Evolutionary conservation across 2,329 filamentous ascomycete species (phyloP).

Genomic region (Alternaria solani): DNA sequence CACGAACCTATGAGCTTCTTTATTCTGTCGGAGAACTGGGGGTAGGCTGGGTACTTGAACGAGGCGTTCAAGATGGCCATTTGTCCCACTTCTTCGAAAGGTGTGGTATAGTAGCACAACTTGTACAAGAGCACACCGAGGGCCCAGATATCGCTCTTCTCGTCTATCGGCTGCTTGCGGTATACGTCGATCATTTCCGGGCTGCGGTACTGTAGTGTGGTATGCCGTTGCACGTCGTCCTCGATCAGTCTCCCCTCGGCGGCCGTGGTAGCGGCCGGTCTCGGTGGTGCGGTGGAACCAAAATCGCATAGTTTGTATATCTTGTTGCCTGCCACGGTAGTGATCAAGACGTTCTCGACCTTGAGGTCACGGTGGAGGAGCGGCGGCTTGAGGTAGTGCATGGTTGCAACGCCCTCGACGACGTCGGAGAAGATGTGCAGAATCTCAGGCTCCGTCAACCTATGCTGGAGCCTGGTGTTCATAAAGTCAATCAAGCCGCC

Average conservation of each 20-base stretch:
- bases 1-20: slow-evolving; percentile 86
- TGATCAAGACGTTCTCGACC: slow-evolving; percentile 97
- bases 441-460: slow-evolving; percentile 96
- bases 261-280: slow-evolving; percentile 83
- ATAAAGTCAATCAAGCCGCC: slow-evolving; percentile 99
- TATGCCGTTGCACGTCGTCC: slow-evolving; percentile 96
- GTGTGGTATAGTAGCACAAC: slow-evolving; percentile 98
- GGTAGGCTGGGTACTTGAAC: slow-evolving; percentile 89
- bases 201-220: slow-evolving; percentile 95
- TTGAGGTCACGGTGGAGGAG: slow-evolving; percentile 94
- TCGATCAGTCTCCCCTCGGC: slow-evolving; percentile 91
- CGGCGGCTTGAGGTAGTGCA: slow-evolving; percentile 97
- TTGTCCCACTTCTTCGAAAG: slow-evolving; percentile 97
- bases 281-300: slow-evolving; percentile 85
- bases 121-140: slow-evolving; percentile 95
- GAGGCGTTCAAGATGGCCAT: slow-evolving; percentile 96
- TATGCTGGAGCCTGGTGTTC: slow-evolving; percentile 96
- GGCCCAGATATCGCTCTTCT: slow-evolving; percentile 99
- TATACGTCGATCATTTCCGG: slow-evolving; percentile 99
- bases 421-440: slow-evolving; percentile 96
- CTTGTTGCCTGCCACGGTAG: slow-evolving; percentile 68
- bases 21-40: slow-evolving; percentile 85
- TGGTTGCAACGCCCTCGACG: slow-evolving; percentile 94
- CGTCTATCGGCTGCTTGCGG: slow-evolving; percentile 92
- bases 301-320: slow-evolving; percentile 98